Evolutionary conservation across 768 basidiomycete genomes (phyloP), one percentile per base, ranked within the genome.

Genomic region (Serendipita indica): DNA sequence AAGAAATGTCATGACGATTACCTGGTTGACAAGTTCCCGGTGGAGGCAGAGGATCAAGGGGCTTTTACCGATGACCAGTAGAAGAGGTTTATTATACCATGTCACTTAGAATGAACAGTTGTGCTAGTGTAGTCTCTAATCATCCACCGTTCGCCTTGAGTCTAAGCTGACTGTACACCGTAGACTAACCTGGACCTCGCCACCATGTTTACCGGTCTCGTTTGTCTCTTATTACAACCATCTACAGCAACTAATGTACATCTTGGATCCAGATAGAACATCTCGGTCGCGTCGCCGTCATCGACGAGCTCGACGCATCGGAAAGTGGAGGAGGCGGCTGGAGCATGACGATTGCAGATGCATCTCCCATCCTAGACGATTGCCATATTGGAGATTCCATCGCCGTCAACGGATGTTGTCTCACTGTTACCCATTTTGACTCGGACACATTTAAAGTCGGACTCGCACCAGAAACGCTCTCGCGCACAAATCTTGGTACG

Each of bases 301-400:
- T 91, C 63, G 65, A 65, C 3, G 64, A 69, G 3, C 61, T 65
- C 7, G 70, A 71, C 39, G 71, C 73, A 22, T 74, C 74, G 33
- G 85, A 90, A 64, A 70, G 69, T 14, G 81, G 81, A 13, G 70
- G 69, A 52, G 69, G 65, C 12, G 92, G 94, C 4, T 96, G 89
- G 71, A 84, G 84, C 2, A 74, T 97, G 49, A 84, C 80, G 7
- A 83, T 99, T 69, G 72, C 77, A 16, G 71, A 89, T 61, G 77
- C 85, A 2, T 79, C 74, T 0, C 74, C 79, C 3, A 84, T 99
- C 65, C 75, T 99, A 2, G 80, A 68, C 3, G 96, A 99, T 68
- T 98, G 92, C 72, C 80, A 84, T 62, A 75, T 92, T 57, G 96
- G 96, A 2, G 96, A 98, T 74, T 93, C 90, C 25, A 98, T 94